These are phyloP conservation scores for Thelonectria olida DNA, from an alignment of 2,329 filamentous ascomycete species.

Conservation along the genomic window DNA sequence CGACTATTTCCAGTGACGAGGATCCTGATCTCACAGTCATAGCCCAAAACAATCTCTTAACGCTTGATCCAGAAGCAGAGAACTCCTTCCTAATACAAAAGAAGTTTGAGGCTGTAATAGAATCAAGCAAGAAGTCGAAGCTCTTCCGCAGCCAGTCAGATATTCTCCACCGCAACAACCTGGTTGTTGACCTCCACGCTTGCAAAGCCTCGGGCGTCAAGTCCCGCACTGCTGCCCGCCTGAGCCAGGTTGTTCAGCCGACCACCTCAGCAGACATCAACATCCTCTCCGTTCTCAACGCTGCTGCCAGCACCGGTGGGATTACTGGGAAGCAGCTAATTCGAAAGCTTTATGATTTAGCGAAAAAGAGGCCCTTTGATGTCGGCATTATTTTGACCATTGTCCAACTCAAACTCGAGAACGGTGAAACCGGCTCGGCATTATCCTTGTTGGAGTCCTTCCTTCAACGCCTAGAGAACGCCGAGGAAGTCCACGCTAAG, in stretches of 20 bases:
- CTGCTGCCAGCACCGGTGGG: conserved; percentile 76
- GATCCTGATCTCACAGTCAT: conserved; percentile 74
- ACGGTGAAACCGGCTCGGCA: conserved; percentile 77
- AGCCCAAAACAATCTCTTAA: conserved; percentile 69
- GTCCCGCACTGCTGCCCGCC: conserved; percentile 55
- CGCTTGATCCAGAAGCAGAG: conserved; percentile 50
- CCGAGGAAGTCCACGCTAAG: conserved; percentile 62
- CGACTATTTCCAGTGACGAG: conserved; percentile 63
- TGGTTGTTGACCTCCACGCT: conserved; percentile 71
- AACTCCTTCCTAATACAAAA: conserved; percentile 78
- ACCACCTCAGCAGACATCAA: conserved; percentile 46
- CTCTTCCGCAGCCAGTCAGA: conserved; percentile 75
- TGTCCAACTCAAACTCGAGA: conserved; percentile 81
- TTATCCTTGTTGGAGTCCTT: conserved; percentile 80
- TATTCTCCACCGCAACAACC: conserved; percentile 67
- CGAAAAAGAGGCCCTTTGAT: conserved; percentile 80
- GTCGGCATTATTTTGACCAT: conserved; percentile 82
- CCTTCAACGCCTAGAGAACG: conserved; percentile 75
- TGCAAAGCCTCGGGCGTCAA: conserved; percentile 73
- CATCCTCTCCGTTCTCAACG: conserved; percentile 63
- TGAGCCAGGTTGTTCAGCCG: conserved; percentile 42
- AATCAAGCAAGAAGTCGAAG: conserved; percentile 65
- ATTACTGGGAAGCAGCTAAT: conserved; percentile 73
- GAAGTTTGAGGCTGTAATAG: conserved; percentile 63
- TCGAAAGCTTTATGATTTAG: conserved; percentile 72